Evolutionary conservation across 305 asterid species (phyloP).

Genomic region (Fraxinus nigra): DNA sequence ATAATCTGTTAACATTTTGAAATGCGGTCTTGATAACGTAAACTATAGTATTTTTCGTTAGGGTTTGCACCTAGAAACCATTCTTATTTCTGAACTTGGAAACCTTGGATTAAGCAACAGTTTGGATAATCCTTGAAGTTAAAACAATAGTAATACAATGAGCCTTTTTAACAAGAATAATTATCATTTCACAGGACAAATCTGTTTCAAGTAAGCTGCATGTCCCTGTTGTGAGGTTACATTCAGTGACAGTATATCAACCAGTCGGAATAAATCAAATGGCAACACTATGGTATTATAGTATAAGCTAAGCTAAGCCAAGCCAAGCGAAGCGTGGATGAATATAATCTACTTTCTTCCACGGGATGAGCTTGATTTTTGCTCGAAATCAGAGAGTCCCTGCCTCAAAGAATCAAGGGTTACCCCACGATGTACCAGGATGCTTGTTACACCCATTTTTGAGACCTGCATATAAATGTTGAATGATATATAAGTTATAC

Average conservation of each 20-base stretch:
- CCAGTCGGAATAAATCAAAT: neutral
- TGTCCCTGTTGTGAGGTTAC: neutral
- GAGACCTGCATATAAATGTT: slow-evolving; percentile 47
- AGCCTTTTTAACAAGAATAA: neutral
- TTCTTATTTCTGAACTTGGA: neutral
- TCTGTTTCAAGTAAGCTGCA: neutral
- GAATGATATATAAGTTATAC: neutral
- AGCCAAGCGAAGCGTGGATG: neutral
- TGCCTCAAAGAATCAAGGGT: slow-evolving; percentile 68
- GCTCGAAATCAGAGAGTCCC: slow-evolving; percentile 44
- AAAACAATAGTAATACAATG: neutral
- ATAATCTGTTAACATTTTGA: neutral
- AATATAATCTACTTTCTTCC: neutral
- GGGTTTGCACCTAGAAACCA: neutral
- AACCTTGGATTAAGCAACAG: neutral
- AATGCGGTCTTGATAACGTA: neutral
- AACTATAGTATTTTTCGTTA: neutral
- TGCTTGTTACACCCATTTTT: slow-evolving; percentile 78
- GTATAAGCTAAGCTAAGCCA: neutral
- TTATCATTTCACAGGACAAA: neutral
- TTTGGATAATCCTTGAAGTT: neutral
- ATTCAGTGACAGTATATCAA: neutral
- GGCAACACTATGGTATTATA: neutral
- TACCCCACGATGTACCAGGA: slow-evolving; percentile 74
- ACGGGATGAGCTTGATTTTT: neutral